Percentiles rank a stretch among this genome's conserved stretches.
Evolutionary conservation across 1,284 basidiomycete species (phyloP).

Genomic region (Cutaneotrichosporon cyanovorans): DNA sequence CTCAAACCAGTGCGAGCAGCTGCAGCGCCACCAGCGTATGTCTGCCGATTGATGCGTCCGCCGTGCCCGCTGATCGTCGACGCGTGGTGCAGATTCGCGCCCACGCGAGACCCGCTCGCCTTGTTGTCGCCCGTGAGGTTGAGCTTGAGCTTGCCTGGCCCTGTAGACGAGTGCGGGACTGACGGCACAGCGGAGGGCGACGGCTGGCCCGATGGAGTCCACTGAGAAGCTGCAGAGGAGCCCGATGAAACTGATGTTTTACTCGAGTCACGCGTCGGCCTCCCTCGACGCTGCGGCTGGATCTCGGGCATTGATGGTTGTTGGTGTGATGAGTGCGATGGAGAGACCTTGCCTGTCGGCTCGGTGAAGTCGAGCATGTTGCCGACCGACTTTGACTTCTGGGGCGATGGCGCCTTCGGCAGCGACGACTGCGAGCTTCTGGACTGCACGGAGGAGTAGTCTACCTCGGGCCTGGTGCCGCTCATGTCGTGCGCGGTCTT

Average conservation of each 20-base stretch:
- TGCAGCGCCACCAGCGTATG: too few species aligned
- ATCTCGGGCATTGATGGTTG: slow-evolving; percentile 29
- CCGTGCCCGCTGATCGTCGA: slow-evolving; percentile 6
- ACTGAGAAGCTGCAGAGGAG: too few species aligned
- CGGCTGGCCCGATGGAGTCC: too few species aligned
- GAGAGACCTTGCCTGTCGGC: slow-evolving; percentile 15
- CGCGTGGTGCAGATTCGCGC: slow-evolving; percentile 3
- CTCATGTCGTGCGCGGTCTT: slow-evolving; percentile 68
- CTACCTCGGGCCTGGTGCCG: slow-evolving; percentile 69
- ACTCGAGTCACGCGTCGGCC: slow-evolving; percentile 33
- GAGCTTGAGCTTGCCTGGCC: slow-evolving; percentile 7
- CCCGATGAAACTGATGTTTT: too few species aligned
- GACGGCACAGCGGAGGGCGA: not conserved
- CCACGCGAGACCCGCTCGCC: not conserved
- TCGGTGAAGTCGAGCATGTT: slow-evolving; percentile 45
- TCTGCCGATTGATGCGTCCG: slow-evolving; percentile 13
- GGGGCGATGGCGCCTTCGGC: slow-evolving; percentile 1
- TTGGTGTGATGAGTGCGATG: slow-evolving; percentile 8
- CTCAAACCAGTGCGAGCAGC: too few species aligned
- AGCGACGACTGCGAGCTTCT: not conserved
- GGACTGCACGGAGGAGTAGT: slow-evolving; percentile 49
- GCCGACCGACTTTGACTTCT: slow-evolving; percentile 1
- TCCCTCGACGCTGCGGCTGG: slow-evolving; percentile 42
- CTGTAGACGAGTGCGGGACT: not conserved
- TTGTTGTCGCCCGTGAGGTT: slow-evolving; percentile 32